Conservation (phyloP, 371 early-diverging fungal genomes). For the Rhizomucor pusillus region DNA sequence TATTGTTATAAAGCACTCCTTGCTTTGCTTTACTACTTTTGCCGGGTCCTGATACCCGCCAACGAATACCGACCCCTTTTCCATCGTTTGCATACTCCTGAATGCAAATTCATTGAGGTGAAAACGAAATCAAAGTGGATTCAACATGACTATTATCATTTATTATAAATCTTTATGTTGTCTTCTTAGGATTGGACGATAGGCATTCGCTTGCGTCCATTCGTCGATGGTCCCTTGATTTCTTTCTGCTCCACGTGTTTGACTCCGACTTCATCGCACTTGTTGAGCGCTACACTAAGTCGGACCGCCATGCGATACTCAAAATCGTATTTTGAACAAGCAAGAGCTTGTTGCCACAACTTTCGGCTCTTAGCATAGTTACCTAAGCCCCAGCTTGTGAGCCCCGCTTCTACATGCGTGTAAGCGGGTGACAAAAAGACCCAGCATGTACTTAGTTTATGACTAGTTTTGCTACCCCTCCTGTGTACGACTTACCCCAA, state of each 20-base stretch:
- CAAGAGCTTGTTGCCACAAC: slow-evolving; percentile 53
- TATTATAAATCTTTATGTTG: neutral
- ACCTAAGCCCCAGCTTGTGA: slow-evolving; percentile 53
- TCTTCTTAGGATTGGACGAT: slow-evolving; percentile 14
- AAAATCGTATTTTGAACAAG: slow-evolving; percentile 59
- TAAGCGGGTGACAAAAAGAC: slow-evolving; percentile 12
- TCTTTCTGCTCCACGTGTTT: slow-evolving; percentile 21
- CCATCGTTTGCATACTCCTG: too few species aligned
- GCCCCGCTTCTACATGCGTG: slow-evolving; percentile 52
- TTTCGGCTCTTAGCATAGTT: slow-evolving; percentile 42
- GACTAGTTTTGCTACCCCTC: neutral
- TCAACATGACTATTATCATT: neutral
- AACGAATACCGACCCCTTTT: too few species aligned
- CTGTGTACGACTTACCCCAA: slow-evolving; percentile 45
- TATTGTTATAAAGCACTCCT: too few species aligned
- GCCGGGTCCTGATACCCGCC: too few species aligned
- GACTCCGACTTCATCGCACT: slow-evolving; percentile 46
- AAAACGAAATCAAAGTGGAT: neutral
- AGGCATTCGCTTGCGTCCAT: slow-evolving; percentile 49
- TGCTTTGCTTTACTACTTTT: too few species aligned
- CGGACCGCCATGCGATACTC: slow-evolving; percentile 58
- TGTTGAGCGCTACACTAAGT: slow-evolving; percentile 35
- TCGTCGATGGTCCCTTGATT: slow-evolving; percentile 29
- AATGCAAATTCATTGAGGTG: too few species aligned
- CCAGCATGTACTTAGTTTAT: neutral